Evolutionary conservation across 2,329 filamentous ascomycete species (phyloP).

Genomic region (Microascus cirrosus): DNA sequence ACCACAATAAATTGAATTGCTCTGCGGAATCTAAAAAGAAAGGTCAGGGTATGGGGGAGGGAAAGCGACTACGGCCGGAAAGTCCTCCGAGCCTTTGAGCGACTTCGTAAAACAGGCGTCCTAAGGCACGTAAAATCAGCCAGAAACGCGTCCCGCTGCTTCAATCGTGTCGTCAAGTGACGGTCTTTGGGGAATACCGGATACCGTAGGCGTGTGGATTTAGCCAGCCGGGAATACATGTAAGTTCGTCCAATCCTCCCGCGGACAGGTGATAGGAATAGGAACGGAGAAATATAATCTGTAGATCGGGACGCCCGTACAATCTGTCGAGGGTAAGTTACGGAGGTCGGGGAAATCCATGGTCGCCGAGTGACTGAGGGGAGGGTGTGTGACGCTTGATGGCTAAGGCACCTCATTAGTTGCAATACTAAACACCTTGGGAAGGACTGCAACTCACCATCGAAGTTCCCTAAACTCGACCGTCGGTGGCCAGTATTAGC

Average conservation of each 20-base stretch:
- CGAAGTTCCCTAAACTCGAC: conserved; percentile 33
- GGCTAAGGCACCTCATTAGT: neutral
- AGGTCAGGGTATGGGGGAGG: neutral
- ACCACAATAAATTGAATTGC: too few species aligned
- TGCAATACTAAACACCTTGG: neutral
- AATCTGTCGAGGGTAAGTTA: neutral
- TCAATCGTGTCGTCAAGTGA: conserved; percentile 6
- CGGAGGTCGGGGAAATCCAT: neutral
- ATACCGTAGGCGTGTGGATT: neutral
- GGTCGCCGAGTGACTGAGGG: neutral
- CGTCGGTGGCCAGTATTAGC: conserved; percentile 40
- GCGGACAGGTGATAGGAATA: neutral
- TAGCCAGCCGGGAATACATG: neutral
- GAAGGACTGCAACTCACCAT: neutral
- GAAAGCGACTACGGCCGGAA: neutral
- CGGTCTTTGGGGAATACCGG: conserved; percentile 5
- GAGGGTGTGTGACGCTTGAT: neutral
- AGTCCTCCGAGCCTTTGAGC: neutral
- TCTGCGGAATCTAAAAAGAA: neutral
- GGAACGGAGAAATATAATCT: neutral
- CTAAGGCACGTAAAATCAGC: conserved; percentile 12
- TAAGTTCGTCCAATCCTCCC: neutral
- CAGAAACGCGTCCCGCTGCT: conserved; percentile 5
- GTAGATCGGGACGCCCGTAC: neutral
- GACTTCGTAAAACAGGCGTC: conserved; percentile 6